These are phyloP conservation scores for Trypanosoma platydactyli DNA, from an alignment of 208 protist genomes.

Conservation along the genomic window DNA sequence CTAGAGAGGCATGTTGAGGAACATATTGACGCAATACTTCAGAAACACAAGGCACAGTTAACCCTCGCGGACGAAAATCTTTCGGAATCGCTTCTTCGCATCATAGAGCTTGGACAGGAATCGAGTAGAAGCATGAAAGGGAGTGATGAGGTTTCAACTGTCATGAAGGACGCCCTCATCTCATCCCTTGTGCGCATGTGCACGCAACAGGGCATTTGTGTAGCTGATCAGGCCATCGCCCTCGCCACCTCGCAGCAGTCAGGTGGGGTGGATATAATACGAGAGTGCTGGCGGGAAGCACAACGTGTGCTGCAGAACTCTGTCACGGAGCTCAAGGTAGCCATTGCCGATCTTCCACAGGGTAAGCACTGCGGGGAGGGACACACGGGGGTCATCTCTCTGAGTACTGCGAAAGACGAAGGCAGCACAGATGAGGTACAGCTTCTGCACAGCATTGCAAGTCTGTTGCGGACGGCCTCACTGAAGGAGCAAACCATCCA, in stretches of 20 bases:
- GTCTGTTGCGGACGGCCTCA: conserved; percentile 54
- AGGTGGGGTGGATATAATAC: conserved; percentile 5
- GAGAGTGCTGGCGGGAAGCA: conserved; percentile 22
- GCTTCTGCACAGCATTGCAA: conserved; percentile 42
- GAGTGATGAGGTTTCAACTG: not conserved
- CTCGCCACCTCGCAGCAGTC: conserved; percentile 21
- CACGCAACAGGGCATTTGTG: conserved; percentile 36
- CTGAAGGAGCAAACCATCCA: conserved; percentile 57
- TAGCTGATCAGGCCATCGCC: conserved; percentile 30
- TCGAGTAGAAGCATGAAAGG: conserved; percentile 6
- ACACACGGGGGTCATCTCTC: not conserved
- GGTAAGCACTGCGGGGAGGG: too few relatives aligned
- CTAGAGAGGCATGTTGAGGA: conserved; percentile 25
- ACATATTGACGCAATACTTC: conserved; percentile 35
- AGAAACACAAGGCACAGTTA: conserved; percentile 26
- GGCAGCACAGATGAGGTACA: conserved; percentile 12
- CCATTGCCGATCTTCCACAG: not conserved
- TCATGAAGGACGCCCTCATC: conserved; percentile 26
- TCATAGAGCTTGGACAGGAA: conserved; percentile 25
- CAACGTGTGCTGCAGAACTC: conserved; percentile 26
- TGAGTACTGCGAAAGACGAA: not conserved
- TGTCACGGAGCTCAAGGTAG: conserved; percentile 24
- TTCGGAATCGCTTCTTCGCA: conserved; percentile 26
- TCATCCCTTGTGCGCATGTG: conserved; percentile 42
- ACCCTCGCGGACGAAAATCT: conserved; percentile 26